These are phyloP conservation scores for Sporothrix inflata DNA, from an alignment of 2,329 filamentous ascomycete genomes.

Conservation along the genomic window DNA sequence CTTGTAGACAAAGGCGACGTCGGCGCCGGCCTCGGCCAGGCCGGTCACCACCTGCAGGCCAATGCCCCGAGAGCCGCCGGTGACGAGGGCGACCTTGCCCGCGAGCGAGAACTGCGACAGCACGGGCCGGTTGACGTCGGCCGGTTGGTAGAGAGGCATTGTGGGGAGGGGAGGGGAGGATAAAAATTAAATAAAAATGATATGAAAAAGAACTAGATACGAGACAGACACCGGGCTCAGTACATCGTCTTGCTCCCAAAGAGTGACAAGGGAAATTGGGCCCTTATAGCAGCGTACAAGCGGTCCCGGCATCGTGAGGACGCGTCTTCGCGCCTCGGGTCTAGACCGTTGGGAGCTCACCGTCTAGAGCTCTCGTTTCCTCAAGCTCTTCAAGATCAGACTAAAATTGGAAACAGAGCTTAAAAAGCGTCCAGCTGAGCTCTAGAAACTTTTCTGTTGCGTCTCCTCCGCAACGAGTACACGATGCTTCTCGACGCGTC, in stretches of 20 bases:
- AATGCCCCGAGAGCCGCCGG: constrained; percentile 78
- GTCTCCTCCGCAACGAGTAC: neutral
- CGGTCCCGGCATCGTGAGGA: neutral
- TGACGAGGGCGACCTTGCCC: constrained; percentile 83
- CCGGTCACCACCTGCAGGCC: constrained; percentile 80
- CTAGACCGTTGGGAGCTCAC: neutral
- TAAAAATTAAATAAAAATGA: neutral
- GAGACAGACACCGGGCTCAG: neutral
- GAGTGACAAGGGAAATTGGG: neutral
- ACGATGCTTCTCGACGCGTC: neutral
- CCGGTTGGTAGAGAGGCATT: neutral
- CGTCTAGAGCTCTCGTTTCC: neutral
- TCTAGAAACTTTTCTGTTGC: neutral
- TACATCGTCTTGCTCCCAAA: neutral
- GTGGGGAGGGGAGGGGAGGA: neutral
- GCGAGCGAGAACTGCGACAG: neutral
- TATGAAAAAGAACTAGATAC: neutral
- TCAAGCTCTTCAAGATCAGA: neutral
- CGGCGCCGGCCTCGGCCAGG: constrained; percentile 27
- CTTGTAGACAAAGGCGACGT: constrained; percentile 25
- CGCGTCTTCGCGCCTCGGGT: neutral
- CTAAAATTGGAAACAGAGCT: neutral
- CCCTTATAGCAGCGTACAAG: neutral
- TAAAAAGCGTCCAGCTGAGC: neutral
- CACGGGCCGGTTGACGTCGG: neutral